Base-by-base conservation (phyloP, 148 eudicot genomes). In the Fagopyrum tataricum region DNA sequence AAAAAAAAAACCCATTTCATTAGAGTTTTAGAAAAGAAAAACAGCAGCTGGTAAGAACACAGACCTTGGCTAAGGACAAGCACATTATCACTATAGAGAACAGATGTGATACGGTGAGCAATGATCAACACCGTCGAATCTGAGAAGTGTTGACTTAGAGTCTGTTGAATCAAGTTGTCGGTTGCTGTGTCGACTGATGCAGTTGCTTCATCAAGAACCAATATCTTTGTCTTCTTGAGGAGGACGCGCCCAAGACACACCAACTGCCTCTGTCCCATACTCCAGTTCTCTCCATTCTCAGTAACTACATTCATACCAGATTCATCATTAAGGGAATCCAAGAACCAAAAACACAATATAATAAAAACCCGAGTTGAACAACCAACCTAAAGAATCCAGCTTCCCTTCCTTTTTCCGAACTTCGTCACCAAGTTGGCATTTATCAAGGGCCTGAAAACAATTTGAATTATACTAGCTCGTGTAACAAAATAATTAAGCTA, bases 371-470 rank as follows among this genome's bases (percentile, higher is more conserved):
- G 7, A 6, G 56, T 20, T 52, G 56, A 31, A 52, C 67, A 75
- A 80, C 55, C 37, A 62, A 90, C 98, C 98, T 81, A 78, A 56
- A 44, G 97, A 89, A 71, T 91, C 97, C 14, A 93, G 95, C 73
- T 87, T 93, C 40, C 82, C 90, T 70, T 88, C 87, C 82, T 89
- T 91, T 69, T 84, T 87, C 74, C 92, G 81, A 48, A 91, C 95
- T 79, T 87, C 90, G 49, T 89, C 95, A 10, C 90, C 93, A 66
- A 93, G 97, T 72, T 91, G 98, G 79, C 97, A 93, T 80, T 91
- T 93, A 18, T 89, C 95, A 48, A 93, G 98, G 66, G 90, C 94
- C 98, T 93, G 47, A 58, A 70, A 39, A n/a, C 24, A 79, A 71
- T 7, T 20, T 14, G 58, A 7, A 48, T 5, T 39, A 6, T 20